Conservation (phyloP, 1,139 yeast species). For the Blastobotrys arbuscula region DNA sequence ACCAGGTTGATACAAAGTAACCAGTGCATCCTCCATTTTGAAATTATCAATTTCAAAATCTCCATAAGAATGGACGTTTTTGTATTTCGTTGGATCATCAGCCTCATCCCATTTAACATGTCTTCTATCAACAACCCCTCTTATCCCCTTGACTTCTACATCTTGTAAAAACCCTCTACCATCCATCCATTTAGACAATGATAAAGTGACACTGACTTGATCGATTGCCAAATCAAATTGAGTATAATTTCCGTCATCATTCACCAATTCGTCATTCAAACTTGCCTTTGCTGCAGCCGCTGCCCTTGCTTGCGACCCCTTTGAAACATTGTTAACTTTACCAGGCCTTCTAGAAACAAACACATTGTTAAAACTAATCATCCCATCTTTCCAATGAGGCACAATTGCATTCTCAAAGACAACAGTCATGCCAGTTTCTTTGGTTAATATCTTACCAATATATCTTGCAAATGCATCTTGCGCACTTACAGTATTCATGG, state of each 20-base stretch:
- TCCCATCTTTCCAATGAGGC: constrained; percentile 91
- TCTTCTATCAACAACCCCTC: constrained; percentile 89
- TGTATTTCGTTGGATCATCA: constrained; percentile 78
- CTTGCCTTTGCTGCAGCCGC: constrained; percentile 37
- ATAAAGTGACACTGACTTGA: constrained; percentile 72
- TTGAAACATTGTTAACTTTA: constrained; percentile 39
- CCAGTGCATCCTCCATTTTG: constrained; percentile 75
- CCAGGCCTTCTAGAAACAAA: constrained; percentile 79
- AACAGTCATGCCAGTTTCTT: constrained; percentile 79
- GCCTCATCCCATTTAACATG: constrained; percentile 78
- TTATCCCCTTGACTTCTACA: constrained; percentile 72
- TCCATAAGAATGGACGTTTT: constrained; percentile 70
- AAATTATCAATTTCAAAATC: constrained; percentile 88
- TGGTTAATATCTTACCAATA: constrained; percentile 77
- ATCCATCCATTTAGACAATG: constrained; percentile 80
- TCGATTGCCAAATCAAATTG: constrained; percentile 91
- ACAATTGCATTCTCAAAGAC: constrained; percentile 91
- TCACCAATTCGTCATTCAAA: constrained; percentile 13
- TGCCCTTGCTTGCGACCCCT: constrained; percentile 72
- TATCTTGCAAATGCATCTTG: constrained; percentile 81
- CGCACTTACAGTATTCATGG: constrained; percentile 81
- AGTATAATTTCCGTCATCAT: constrained; percentile 74
- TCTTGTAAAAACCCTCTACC: constrained; percentile 85
- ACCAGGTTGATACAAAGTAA: constrained; percentile 75
- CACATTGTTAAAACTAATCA: constrained; percentile 76